Evolutionary conservation across 2,329 filamentous ascomycete genomes (phyloP).

Genomic region (Teratosphaeria pseudoeucalypti): DNA sequence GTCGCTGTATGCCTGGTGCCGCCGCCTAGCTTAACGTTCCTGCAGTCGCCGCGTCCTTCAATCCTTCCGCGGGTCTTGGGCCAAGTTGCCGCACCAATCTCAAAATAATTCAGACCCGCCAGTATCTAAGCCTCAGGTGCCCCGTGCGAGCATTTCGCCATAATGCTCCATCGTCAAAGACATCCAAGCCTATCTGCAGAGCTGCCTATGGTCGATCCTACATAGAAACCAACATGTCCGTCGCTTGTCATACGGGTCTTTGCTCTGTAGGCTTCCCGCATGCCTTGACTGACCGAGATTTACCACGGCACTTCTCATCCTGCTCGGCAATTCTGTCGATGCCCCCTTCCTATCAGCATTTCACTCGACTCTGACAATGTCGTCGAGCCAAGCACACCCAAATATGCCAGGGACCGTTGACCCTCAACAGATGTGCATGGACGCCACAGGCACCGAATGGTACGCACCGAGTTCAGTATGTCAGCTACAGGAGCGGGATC

Average conservation of each 20-base stretch:
- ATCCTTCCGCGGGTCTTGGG: slow-evolving; percentile 5
- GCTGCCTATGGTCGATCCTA: slow-evolving; percentile 15
- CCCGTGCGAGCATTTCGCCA: slow-evolving; percentile 11
- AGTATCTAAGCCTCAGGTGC: slow-evolving; percentile 13
- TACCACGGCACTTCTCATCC: slow-evolving; percentile 14
- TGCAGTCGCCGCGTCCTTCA: slow-evolving; percentile 7
- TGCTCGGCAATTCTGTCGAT: slow-evolving; percentile 15
- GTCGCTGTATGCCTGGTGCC: background rate
- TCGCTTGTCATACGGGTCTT: slow-evolving; percentile 12
- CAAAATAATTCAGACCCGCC: slow-evolving; percentile 17
- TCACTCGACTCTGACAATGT: slow-evolving; percentile 14
- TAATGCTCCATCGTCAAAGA: slow-evolving; percentile 11
- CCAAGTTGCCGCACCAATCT: slow-evolving; percentile 10
- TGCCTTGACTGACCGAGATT: slow-evolving; percentile 11
- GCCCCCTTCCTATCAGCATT: slow-evolving; percentile 16
- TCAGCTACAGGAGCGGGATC: slow-evolving; percentile 5
- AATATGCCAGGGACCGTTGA: slow-evolving; percentile 17
- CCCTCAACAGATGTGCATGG: slow-evolving; percentile 19
- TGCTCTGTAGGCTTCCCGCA: slow-evolving; percentile 13
- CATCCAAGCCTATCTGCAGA: slow-evolving; percentile 8
- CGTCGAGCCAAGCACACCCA: slow-evolving; percentile 19
- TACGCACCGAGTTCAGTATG: slow-evolving; percentile 23
- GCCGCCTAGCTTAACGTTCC: slow-evolving; percentile 8
- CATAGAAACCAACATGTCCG: slow-evolving; percentile 23
- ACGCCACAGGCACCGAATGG: slow-evolving; percentile 17